Conservation (phyloP, 2,329 filamentous ascomycete genomes). For the Fusarium sp. region DNA sequence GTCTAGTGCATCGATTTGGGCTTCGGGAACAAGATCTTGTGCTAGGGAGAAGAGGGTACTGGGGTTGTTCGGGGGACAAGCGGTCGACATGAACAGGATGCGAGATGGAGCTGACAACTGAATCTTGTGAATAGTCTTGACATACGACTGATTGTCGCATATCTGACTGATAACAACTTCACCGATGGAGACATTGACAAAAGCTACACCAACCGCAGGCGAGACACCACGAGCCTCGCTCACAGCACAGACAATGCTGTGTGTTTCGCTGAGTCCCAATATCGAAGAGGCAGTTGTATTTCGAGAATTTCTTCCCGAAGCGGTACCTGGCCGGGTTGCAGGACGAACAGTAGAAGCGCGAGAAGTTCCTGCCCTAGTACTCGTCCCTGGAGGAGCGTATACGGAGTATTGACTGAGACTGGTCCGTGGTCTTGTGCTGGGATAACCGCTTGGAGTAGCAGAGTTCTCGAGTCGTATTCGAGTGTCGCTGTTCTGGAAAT, state of each 20-base stretch:
- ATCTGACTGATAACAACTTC: constrained; percentile 91
- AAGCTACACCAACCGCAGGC: constrained; percentile 85
- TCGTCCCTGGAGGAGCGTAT: constrained; percentile 31
- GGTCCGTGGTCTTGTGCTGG: constrained; percentile 4
- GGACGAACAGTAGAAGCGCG: constrained; percentile 36
- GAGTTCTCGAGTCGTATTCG: neutral
- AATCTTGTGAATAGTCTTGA: constrained; percentile 87
- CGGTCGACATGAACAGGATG: constrained; percentile 80
- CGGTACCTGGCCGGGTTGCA: constrained; percentile 51
- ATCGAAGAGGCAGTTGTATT: constrained; percentile 51
- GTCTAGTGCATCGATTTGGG: constrained; percentile 65
- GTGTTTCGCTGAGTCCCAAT: constrained; percentile 61
- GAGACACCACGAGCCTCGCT: constrained; percentile 89
- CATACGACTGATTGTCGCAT: constrained; percentile 91
- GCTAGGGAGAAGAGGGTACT: constrained; percentile 81
- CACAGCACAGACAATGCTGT: constrained; percentile 87
- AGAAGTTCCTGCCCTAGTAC: constrained; percentile 33
- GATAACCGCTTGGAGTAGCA: constrained; percentile 5
- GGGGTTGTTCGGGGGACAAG: constrained; percentile 70
- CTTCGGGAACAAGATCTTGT: constrained; percentile 63
- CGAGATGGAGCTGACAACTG: constrained; percentile 81
- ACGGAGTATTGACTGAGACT: constrained; percentile 10
- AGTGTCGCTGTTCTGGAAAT: constrained; percentile 36
- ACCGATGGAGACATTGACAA: constrained; percentile 86
- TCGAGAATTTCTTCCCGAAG: constrained; percentile 59